Evolutionary conservation across 116 monocot species (phyloP), one percentile per base, ranked within the genome.

Genomic region (Cymodocea nodosa): DNA sequence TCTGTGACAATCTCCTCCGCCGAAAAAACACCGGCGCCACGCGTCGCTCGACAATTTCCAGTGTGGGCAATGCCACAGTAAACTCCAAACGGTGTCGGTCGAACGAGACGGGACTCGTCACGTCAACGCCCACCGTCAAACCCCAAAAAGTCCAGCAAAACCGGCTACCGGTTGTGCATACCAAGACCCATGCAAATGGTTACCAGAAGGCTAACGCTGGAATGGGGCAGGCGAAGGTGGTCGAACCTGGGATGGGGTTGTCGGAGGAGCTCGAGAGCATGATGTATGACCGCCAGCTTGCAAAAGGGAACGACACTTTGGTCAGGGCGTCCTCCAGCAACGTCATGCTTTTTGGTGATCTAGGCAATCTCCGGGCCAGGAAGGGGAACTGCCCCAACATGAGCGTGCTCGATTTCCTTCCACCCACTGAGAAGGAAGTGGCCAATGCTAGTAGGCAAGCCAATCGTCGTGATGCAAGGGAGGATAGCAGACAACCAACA

Each of bases 261-360:
- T 53, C 71, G 9, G 60, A 52, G 23, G 76, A 76, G 52, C 76
- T 76, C 11, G 71, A 76, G 4, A 36, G 53, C 60, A 36, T 62
- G 36, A 59, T 71, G 20, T 71, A 65, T 23, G 76, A 76, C 23
- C 71, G 66, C 71, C 76, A 76, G 60, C 59, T 60, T 0, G 23
- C 57, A 35, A 71, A 65, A 65, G 76, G 36, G 7, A 18, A 35
- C 15, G 40, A 51, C 23, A 60, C 20, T 34, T 65, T 76, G 35
- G 71, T 76, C 24, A 30, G 76, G 23, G 76, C 76, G 4, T 76
- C 76, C 0, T 76, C 76, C 15, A 57, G 76, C 49, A 76, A 76
- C 35, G 70, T 76, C 52, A 76, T 71, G 71, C 65, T 76, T 11
- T 71, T 71, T 22, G 71, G 76, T 0, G 44, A 71, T 12, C 35